phyloP scores from a whole-genome alignment of 164 flowering plant species.

The Protea cynaroides region DNA sequence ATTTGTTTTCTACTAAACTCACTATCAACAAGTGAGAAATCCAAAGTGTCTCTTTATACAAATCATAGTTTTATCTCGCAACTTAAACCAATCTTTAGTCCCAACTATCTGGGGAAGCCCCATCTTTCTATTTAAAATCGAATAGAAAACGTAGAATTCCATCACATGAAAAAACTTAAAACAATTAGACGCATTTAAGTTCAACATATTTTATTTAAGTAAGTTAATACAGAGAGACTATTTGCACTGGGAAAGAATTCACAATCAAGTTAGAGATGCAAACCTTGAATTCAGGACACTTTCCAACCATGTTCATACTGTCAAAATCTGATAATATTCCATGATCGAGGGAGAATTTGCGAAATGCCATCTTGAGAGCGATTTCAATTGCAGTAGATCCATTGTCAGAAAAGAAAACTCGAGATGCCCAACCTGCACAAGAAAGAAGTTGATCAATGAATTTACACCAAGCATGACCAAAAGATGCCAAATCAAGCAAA shows the following conservation, averaged over 20 bases:
- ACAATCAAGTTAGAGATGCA: slow-evolving; percentile 2
- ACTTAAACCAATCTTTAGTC: no score
- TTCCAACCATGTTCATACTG: slow-evolving; percentile 16
- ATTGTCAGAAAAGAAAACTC: slow-evolving; percentile 85
- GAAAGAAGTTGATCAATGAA: slow-evolving; percentile 4
- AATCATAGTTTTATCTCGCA: no score
- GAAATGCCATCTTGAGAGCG: slow-evolving; percentile 98
- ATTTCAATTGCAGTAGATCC: slow-evolving; percentile 97
- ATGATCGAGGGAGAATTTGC: slow-evolving; percentile 74
- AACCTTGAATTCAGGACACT: slow-evolving; percentile 52
- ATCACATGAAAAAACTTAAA: background rate
- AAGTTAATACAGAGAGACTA: background rate
- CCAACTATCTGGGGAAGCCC: no score
- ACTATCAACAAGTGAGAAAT: no score
- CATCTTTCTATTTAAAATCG: no score
- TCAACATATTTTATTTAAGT: background rate
- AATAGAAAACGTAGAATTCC: no score
- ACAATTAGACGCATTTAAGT: background rate
- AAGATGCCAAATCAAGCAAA: background rate
- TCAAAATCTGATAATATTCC: slow-evolving; percentile 28
- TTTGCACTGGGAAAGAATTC: background rate
- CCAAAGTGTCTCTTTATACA: no score
- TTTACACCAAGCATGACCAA: slow-evolving; percentile 1
- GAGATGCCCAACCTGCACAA: slow-evolving; percentile 86
- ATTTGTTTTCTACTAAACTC: no score